These are phyloP conservation scores for Sugiyamaella grinbergsii DNA, from an alignment of 1,139 yeast genomes.

Conservation along the genomic window DNA sequence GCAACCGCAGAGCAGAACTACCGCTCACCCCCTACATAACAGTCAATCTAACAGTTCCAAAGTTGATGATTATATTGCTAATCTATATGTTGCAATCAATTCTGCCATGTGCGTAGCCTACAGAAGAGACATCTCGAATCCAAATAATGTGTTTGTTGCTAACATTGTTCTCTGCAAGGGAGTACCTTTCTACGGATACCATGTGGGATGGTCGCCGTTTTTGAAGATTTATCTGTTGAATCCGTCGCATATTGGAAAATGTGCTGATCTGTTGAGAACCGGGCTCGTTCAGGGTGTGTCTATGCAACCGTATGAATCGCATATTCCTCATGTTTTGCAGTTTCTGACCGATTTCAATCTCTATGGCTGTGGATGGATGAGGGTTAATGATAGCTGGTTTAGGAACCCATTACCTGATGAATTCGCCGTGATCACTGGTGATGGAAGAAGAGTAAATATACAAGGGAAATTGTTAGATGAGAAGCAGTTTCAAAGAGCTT, in stretches of 20 bases:
- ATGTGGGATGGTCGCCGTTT: conserved; percentile 61
- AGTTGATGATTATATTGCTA: conserved; percentile 32
- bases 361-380: conserved; percentile 81
- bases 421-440: conserved; percentile 18
- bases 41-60: neutral
- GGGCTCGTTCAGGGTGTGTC: conserved; percentile 47
- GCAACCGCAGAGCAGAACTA: conserved; percentile 13
- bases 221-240: conserved; percentile 69
- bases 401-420: conserved; percentile 27
- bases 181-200: conserved; percentile 81
- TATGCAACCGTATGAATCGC: conserved; percentile 69
- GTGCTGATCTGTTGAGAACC: conserved; percentile 61
- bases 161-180: conserved; percentile 71
- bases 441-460: conserved; percentile 19
- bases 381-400: conserved; percentile 36
- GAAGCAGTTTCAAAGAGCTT: conserved; percentile 52
- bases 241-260: conserved; percentile 59
- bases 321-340: conserved; percentile 74
- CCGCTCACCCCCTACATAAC: too few species aligned
- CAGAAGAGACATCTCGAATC: conserved; percentile 36
- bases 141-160: conserved; percentile 56
- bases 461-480: conserved; percentile 21
- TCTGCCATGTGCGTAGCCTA: conserved; percentile 36
- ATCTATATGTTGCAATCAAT: conserved; percentile 36
- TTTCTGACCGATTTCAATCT: conserved; percentile 81